phyloP scores from a whole-genome alignment of 2,329 filamentous ascomycete genomes.

The Hypoxylon sp. region DNA sequence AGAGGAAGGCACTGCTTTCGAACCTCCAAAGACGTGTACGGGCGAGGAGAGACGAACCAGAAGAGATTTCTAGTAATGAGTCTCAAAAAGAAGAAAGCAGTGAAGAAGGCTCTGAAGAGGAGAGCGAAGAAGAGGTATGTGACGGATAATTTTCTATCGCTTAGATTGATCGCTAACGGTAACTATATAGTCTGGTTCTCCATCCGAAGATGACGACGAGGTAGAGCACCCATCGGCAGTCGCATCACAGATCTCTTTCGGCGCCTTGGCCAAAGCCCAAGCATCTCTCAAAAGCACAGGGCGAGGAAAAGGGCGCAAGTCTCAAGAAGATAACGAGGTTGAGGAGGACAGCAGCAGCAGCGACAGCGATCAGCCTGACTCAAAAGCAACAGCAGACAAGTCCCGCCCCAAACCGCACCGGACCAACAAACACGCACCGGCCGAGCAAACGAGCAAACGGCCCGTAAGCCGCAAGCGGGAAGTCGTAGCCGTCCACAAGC shows the following conservation, averaged over 20 bases:
- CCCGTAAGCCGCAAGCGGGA: conserved; percentile 85
- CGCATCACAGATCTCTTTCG: conserved; percentile 80
- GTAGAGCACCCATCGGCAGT: conserved; percentile 57
- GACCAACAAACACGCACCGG: conserved; percentile 88
- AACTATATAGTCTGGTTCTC: conserved; percentile 41
- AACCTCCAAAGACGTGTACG: conserved; percentile 60
- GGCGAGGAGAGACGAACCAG: conserved; percentile 58
- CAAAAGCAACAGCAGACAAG: conserved; percentile 52
- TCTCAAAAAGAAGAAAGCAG: conserved; percentile 51
- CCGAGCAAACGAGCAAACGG: conserved; percentile 83
- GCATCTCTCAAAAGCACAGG: conserved; percentile 66
- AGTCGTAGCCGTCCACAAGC: conserved; percentile 73
- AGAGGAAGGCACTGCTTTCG: conserved; percentile 56
- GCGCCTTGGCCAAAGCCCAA: conserved; percentile 89
- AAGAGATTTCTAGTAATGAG: conserved; percentile 53
- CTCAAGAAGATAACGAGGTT: conserved; percentile 41
- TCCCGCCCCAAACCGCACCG: conserved; percentile 57
- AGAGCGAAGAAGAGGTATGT: conserved; percentile 42
- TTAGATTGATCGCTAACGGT: conserved; percentile 9
- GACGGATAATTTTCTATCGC: conserved; percentile 2
- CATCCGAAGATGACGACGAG: conserved; percentile 55
- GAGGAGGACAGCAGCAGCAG: conserved; percentile 43
- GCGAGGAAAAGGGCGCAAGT: conserved; percentile 51
- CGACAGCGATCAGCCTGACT: conserved; percentile 40
- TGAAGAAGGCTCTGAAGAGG: conserved; percentile 52